Conservation (phyloP, 1,284 basidiomycete genomes). For the Ustilago tritici region DNA sequence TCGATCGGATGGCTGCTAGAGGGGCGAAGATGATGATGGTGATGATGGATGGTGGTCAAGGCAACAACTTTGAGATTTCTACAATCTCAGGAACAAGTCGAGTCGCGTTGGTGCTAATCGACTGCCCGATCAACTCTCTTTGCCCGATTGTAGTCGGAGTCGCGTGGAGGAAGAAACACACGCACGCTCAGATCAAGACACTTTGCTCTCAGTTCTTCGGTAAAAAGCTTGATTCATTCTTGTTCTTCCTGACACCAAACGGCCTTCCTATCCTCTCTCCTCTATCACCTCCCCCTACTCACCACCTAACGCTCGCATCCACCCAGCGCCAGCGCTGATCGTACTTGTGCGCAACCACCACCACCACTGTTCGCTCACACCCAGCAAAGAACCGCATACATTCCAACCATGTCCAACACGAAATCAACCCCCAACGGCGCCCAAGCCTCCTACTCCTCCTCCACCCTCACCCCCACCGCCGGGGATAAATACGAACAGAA, state of each 20-base stretch:
- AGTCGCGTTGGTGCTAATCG: not conserved
- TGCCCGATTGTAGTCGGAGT: not conserved
- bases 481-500: conserved; percentile 56
- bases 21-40: not conserved
- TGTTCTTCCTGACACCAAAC: not conserved
- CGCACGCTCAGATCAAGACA: not conserved
- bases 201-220: not conserved
- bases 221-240: conserved; percentile 1
- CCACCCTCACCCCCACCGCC: not conserved
- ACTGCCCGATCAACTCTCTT: not conserved
- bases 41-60: conserved; percentile 6
- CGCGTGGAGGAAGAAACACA: not conserved
- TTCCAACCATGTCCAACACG: not conserved
- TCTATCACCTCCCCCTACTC: not conserved
- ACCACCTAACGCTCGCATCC: not conserved
- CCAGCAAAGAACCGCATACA: not conserved
- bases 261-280: not conserved
- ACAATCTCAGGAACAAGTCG: not conserved
- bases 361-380: not conserved
- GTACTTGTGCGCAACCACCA: not conserved
- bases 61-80: not conserved
- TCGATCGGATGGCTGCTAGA: not conserved
- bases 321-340: not conserved
- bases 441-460: not conserved
- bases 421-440: not conserved